Conservation (phyloP, 768 basidiomycete genomes). For the Arthromyces matolae region DNA sequence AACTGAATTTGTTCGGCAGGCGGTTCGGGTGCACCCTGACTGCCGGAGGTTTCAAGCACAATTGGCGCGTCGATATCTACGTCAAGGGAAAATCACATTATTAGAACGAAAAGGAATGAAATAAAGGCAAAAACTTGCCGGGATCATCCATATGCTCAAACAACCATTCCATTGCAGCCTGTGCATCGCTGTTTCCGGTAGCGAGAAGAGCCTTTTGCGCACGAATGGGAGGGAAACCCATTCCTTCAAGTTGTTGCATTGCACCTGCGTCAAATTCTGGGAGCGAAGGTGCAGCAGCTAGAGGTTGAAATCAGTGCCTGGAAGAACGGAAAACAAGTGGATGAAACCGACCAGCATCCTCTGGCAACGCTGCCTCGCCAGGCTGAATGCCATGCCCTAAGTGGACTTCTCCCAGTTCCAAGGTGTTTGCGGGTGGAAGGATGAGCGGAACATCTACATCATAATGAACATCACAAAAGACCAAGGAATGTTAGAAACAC, state of each 20-base stretch:
- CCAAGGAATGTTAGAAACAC: too few relatives aligned
- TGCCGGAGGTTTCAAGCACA: slow-evolving; percentile 21
- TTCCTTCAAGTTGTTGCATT: slow-evolving; percentile 71
- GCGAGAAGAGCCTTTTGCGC: slow-evolving; percentile 90
- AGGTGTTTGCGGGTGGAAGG: slow-evolving; percentile 52
- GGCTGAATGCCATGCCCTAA: slow-evolving; percentile 68
- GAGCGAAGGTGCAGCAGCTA: slow-evolving; percentile 27
- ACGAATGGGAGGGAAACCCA: slow-evolving; percentile 87
- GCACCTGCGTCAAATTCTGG: slow-evolving; percentile 75
- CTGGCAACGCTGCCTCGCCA: slow-evolving; percentile 66
- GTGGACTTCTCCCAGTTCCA: slow-evolving; percentile 58
- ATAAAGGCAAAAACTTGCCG: slow-evolving; percentile 40
- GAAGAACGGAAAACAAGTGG: background rate
- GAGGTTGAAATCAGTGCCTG: background rate
- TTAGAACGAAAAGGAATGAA: background rate
- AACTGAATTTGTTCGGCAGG: slow-evolving; percentile 65
- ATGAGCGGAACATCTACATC: slow-evolving; percentile 77
- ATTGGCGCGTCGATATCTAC: slow-evolving; percentile 87
- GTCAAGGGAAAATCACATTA: background rate
- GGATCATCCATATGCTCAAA: slow-evolving; percentile 94
- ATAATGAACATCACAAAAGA: background rate
- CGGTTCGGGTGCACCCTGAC: slow-evolving; percentile 45
- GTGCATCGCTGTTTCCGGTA: slow-evolving; percentile 72
- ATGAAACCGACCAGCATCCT: slow-evolving; percentile 36
- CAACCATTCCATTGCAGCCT: slow-evolving; percentile 93